Evolutionary conservation across 2,329 filamentous ascomycete genomes (phyloP).

Genomic region (Neonectria faginata): DNA sequence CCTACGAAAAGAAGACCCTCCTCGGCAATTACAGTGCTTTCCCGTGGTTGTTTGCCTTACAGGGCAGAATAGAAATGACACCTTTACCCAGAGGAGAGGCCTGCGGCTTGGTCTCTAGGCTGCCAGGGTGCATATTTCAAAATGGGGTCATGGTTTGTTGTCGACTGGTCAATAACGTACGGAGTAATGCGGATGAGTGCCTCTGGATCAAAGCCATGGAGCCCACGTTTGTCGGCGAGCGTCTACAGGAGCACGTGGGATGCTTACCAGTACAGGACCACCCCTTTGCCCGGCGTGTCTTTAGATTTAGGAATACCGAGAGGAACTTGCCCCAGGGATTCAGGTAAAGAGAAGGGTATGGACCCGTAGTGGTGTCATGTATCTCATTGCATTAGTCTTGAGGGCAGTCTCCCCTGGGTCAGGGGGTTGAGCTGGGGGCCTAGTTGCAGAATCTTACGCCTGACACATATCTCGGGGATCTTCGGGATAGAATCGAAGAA

Average conservation of each 20-base stretch:
- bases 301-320: background rate
- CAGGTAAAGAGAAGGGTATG: background rate
- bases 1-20: background rate
- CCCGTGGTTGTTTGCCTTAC: background rate
- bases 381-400: background rate
- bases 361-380: background rate
- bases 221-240: background rate
- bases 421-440: background rate
- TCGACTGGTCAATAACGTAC: background rate
- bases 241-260: constrained; percentile 1
- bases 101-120: background rate
- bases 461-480: background rate
- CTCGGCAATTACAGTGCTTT: background rate
- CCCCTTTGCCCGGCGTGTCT: background rate
- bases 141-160: background rate
- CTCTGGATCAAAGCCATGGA: background rate
- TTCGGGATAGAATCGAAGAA: background rate
- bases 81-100: background rate
- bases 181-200: background rate
- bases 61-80: background rate
- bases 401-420: background rate
- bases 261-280: background rate
- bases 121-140: background rate
- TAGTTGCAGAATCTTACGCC: background rate
- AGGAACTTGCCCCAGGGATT: background rate